phyloP scores from a whole-genome alignment of 176 grass and related monocot genomes.

The maize (Zea mays) region Zm-B73-REFERENCE-NAM-5.0 NC_050099.1:174855501-174856000 shows the following conservation, averaged over 20 bases:
- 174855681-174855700: slow-evolving; percentile 16
- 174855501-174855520: too few species aligned
- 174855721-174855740: slow-evolving; percentile 5
- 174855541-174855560: slow-evolving; percentile 6
- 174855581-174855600: slow-evolving; percentile 47
- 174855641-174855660: slow-evolving; percentile 4
- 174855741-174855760: not conserved
- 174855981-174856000: too few species aligned
- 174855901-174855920: too few species aligned
- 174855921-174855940: not conserved
- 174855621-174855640: slow-evolving; percentile 25
- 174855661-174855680: not conserved
- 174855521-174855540: slow-evolving; percentile 18
- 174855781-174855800: slow-evolving; percentile 23
- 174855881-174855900: not conserved
- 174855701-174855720: not conserved
- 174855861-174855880: not conserved
- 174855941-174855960: not conserved
- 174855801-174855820: not conserved
- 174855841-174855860: not conserved
- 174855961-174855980: too few species aligned
- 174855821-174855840: not conserved
- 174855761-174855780: too few species aligned
- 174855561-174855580: not conserved
- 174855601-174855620: slow-evolving; percentile 44